phyloP scores from a whole-genome alignment of 352 stramenopile species.

The Phytophthora kernoviae region DNA sequence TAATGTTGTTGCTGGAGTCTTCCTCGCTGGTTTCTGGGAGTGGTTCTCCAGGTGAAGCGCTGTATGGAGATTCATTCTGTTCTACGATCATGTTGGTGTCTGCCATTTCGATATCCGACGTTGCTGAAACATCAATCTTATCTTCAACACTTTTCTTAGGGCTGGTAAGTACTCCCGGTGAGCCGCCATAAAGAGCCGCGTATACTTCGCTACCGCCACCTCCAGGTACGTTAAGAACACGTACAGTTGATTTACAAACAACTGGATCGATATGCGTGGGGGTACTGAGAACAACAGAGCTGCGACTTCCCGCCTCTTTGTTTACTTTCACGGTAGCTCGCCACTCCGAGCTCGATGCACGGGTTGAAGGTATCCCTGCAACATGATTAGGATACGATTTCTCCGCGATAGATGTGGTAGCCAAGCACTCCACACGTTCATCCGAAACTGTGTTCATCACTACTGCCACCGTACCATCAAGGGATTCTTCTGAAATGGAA shows the following conservation, averaged over 20 bases:
- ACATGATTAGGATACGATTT: not conserved
- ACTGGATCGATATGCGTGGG: not conserved
- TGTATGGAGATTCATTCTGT: conserved; percentile 2
- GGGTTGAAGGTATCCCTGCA: not conserved
- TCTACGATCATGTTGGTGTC: conserved; percentile 1
- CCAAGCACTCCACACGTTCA: not conserved
- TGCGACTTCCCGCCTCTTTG: conserved; percentile 29
- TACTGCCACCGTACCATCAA: not conserved
- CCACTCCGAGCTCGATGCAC: conserved; percentile 3
- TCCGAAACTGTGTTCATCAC: not conserved
- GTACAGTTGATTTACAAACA: conserved; percentile 24
- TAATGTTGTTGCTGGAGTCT: conserved; percentile 10
- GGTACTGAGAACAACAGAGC: conserved; percentile 17
- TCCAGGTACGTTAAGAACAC: conserved; percentile 45
- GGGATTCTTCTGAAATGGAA: not conserved
- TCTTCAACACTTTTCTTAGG: not conserved
- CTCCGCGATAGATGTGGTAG: not conserved
- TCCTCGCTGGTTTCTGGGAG: not conserved
- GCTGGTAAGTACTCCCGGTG: not conserved
- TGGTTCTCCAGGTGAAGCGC: not conserved
- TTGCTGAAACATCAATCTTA: not conserved
- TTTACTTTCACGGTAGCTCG: conserved; percentile 43
- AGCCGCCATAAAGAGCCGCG: conserved; percentile 31
- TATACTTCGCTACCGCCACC: conserved; percentile 36
- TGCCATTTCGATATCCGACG: conserved; percentile 21